Base-by-base conservation (phyloP, 805 yeast species). In the Barnettozyma populi region DNA sequence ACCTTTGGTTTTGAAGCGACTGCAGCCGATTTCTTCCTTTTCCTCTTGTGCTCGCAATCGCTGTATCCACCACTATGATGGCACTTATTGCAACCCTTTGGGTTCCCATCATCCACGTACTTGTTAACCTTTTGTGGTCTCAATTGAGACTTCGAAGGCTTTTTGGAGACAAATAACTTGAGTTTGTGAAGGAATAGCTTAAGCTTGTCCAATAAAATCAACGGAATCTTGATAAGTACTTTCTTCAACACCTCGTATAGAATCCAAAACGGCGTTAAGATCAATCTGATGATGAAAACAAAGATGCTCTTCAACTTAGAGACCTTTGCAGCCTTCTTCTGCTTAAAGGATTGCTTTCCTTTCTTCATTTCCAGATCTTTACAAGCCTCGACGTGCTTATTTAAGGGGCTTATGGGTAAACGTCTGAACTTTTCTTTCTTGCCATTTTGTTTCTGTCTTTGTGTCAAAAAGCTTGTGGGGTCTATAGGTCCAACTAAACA, bases 51-150 rank as follows among this genome's bases (percentile, higher is more conserved):
- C 3, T 11, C n/a, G 23, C 42, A 31, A 13, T 31, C 34, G 13
- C 10, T 7, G 5, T 21, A 41, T 35, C 11, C 7, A 9, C 14
- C 13, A 9, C 24, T 36, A 24, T 13, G n/a, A 21, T n/a, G 14
- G 32, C 42, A 37, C 16, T 37, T 37, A 24, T 44, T 16, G 23
- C 46, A 43, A 8, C 36, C 46, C 9, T 9, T 16, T 7, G 40
- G n/a, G 31, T 34, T 25, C 29, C 43, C 43, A 39, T 45, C 34
- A 21, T 45, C 47, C 4, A 20, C 31, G 25, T 39, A 45, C 18
- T 45, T 45, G 18, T 11, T 32, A 6, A 24, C 36, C 34, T 31
- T 23, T 34, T 39, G 43, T 18, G 39, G 40, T 34, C 40, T 39
- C 7, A 32, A 39, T 10, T 25, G 29, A 7, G 29, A 4, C 29